A percentile compares a stretch with the other conserved stretches of the same genome.
phyloP scores from a whole-genome alignment of 2,329 filamentous ascomycete genomes.

The Xylariaceae sp. region DNA sequence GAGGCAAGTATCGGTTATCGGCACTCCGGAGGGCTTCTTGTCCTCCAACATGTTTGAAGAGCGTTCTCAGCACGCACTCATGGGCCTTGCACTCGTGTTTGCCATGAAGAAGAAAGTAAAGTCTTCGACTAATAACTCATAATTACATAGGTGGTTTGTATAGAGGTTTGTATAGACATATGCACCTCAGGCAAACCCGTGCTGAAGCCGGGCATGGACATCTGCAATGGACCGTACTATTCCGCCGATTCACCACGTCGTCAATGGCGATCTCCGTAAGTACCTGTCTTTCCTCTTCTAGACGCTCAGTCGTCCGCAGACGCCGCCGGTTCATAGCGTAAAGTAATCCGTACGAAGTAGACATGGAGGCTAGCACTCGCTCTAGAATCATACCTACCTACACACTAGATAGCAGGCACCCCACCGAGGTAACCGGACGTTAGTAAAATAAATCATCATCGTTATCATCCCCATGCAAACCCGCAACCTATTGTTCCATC shows the following conservation, averaged over 20 bases:
- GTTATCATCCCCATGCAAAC: neutral
- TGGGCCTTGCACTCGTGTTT: too few species aligned
- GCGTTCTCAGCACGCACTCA: too few species aligned
- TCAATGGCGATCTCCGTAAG: neutral
- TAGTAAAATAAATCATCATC: neutral
- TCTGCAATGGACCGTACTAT: neutral
- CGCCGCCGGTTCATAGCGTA: neutral
- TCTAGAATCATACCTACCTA: too few species aligned
- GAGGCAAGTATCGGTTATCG: neutral
- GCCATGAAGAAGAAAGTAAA: too few species aligned
- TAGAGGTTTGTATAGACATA: neutral
- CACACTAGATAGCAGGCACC: too few species aligned
- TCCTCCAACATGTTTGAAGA: neutral
- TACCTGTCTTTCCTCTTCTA: neutral
- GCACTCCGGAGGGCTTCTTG: neutral
- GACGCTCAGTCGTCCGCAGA: neutral
- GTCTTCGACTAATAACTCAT: too few species aligned
- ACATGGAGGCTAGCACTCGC: neutral
- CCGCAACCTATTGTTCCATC: neutral
- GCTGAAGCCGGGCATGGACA: neutral
- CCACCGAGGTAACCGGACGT: too few species aligned
- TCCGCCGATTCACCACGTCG: neutral
- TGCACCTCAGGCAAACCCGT: neutral
- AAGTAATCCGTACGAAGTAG: neutral
- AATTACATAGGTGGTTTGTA: neutral